Percentiles rank a stretch among this genome's conserved stretches.
phyloP scores from a whole-genome alignment of 2,329 filamentous ascomycete genomes.

The Fragosphaeria purpurea region DNA sequence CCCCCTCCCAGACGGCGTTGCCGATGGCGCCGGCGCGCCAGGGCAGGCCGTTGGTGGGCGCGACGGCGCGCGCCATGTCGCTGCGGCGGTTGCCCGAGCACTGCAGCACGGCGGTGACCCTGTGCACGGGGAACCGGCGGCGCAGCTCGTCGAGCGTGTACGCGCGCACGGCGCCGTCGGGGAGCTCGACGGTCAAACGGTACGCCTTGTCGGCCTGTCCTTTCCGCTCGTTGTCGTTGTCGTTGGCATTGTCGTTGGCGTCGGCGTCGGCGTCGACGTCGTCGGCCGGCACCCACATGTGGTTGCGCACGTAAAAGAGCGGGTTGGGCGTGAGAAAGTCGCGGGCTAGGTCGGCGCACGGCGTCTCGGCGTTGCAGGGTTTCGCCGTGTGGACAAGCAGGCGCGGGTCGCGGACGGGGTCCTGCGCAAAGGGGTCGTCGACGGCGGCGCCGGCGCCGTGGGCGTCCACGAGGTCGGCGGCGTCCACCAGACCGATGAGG shows the following conservation, averaged over 20 bases:
- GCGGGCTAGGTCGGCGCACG: slow-evolving; percentile 33
- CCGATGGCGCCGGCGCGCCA: slow-evolving; percentile 52
- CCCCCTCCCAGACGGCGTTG: slow-evolving; percentile 50
- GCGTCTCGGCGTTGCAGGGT: slow-evolving; percentile 54
- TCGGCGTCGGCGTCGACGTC: slow-evolving; percentile 17
- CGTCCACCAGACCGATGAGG: slow-evolving; percentile 51
- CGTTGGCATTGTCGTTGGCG: slow-evolving; percentile 12
- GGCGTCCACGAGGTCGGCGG: slow-evolving; percentile 47
- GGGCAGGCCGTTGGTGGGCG: slow-evolving; percentile 45
- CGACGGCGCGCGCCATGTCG: slow-evolving; percentile 44
- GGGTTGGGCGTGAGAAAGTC: slow-evolving; percentile 45
- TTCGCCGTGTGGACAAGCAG: slow-evolving; percentile 42
- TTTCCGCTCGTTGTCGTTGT: too few relatives aligned
- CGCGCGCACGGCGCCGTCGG: slow-evolving; percentile 39
- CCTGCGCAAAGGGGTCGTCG: slow-evolving; percentile 49
- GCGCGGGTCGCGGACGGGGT: slow-evolving; percentile 40
- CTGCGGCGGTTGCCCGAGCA: slow-evolving; percentile 51
- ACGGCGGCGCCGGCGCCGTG: slow-evolving; percentile 41
- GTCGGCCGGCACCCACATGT: slow-evolving; percentile 51
- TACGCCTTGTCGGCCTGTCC: slow-evolving; percentile 29
- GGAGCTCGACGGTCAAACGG: slow-evolving; percentile 46
- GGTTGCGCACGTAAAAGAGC: slow-evolving; percentile 51
- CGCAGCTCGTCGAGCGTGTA: slow-evolving; percentile 48
- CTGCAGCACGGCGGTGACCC: slow-evolving; percentile 46
- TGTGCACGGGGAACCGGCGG: slow-evolving; percentile 37